Percentiles rank a stretch among this genome's conserved stretches.
Conservation (phyloP, 2,329 filamentous ascomycete species). For the Cordyceps sp. region DNA sequence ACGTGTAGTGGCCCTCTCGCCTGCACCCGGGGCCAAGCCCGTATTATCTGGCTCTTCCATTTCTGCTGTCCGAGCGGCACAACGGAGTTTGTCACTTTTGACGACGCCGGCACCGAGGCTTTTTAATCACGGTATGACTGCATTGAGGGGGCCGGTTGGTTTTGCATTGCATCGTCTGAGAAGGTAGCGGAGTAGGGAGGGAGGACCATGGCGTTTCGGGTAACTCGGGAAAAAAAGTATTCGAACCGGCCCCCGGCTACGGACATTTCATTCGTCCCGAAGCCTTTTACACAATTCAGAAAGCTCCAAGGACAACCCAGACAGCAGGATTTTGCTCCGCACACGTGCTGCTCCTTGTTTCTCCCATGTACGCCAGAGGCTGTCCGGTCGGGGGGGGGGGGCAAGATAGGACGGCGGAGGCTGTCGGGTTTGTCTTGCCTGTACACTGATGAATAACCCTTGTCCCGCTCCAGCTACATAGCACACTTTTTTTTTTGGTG, state of each 20-base stretch:
- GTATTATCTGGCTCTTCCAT: background rate
- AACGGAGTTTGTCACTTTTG: background rate
- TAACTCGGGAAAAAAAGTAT: conserved; percentile 2
- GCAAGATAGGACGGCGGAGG: no score
- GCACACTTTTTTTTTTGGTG: no score
- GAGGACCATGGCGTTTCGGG: conserved; percentile 6
- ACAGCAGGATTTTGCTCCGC: no score
- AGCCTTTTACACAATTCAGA: no score
- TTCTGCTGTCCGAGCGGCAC: background rate
- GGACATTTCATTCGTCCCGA: no score
- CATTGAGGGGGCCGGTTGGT: conserved; percentile 15
- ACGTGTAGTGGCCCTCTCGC: conserved; percentile 32
- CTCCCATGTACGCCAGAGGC: no score
- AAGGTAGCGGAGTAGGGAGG: conserved; percentile 5
- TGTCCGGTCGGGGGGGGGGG: no score
- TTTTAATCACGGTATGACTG: conserved; percentile 18
- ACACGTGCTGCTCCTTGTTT: no score
- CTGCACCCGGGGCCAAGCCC: background rate
- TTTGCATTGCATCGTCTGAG: conserved; percentile 10
- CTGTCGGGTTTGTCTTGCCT: no score
- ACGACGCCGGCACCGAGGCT: conserved; percentile 9
- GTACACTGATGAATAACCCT: no score
- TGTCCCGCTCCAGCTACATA: no score
- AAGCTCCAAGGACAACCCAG: background rate
- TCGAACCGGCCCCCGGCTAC: conserved; percentile 3